Base-by-base conservation (phyloP, 768 basidiomycete species). In the Hydnum rufescens region DNA sequence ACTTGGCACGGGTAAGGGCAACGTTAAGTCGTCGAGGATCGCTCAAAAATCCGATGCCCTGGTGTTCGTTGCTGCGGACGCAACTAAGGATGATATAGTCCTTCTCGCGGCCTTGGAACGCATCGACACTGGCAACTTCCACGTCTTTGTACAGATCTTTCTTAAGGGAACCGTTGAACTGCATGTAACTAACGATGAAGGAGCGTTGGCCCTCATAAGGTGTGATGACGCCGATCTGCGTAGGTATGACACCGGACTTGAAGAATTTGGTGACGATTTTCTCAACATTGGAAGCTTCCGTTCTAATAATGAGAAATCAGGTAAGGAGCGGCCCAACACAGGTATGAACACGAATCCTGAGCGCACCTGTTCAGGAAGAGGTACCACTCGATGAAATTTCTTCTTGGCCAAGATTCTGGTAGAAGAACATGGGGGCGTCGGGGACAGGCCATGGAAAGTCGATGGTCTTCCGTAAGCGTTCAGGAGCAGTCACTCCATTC, bases 191-290 rank as follows among this genome's bases (percentile, higher is more conserved):
- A 64, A 93, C 92, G 63, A 99, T 83, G 65, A 95, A 97, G 1
- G 92, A 95, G 18, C 95, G 79, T 61, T 99, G 95, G 25, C 95
- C 95, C 64, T 99, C 95, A 65, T 99, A 99, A 0, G 95, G 95
- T 2, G 95, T 99, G 61, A 99, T 89, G 56, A 99, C 87, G 57
- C 95, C 95, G 60, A 99, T 99, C 62, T 99, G 93, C 52, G 71
- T 74, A 6, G 95, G 93, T 32, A 93, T 74, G 28, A 99, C 95
- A 32, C 95, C 95, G 0, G 93, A 88, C 66, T 95, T 95, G 85
- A 99, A 99, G 72, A 97, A 97, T 64, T 96, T 95, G 53, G 95
- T 99, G 39, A 97, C 93, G 58, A 99, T 99, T 75, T 97, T 99
- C 68, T 99, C 95, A 29, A 97, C 95, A 59, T 99, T 97, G 22